These are phyloP conservation scores for Kickxella alabastrina DNA, from an alignment of 192 early-diverging fungal species.

Conservation along the genomic window DNA sequence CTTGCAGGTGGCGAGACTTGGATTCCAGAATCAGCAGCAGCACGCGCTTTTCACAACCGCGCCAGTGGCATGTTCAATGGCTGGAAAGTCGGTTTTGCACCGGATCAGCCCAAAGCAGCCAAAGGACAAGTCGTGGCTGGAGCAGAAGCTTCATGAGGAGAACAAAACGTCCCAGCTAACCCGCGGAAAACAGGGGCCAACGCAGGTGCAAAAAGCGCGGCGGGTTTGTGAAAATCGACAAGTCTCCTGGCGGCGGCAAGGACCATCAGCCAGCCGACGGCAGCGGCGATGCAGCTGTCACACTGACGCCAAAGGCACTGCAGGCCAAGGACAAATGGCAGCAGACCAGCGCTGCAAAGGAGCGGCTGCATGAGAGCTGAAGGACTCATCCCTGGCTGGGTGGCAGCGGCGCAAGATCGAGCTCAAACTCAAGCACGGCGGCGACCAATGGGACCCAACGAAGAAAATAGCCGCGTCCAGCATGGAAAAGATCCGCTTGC, in stretches of 20 bases:
- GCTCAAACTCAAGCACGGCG: slow-evolving; percentile 36
- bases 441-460: slow-evolving; percentile 25
- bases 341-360: slow-evolving; percentile 10
- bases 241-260: neutral
- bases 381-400: slow-evolving; percentile 18
- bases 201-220: neutral
- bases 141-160: slow-evolving; percentile 10
- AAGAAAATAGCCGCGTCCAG: slow-evolving; percentile 45
- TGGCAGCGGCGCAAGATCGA: slow-evolving; percentile 52
- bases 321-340: slow-evolving; percentile 19
- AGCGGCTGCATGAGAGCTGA: slow-evolving; percentile 14
- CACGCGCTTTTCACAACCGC: no score
- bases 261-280: neutral
- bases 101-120: slow-evolving; percentile 2
- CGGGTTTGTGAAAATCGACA: slow-evolving; percentile 25
- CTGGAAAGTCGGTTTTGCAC: slow-evolving; percentile 8
- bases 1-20: neutral
- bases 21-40: neutral
- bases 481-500: slow-evolving; percentile 46
- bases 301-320: slow-evolving; percentile 21
- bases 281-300: neutral
- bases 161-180: neutral
- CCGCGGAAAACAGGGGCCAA: neutral
- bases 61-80: neutral
- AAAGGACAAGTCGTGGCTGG: slow-evolving; percentile 1